Evolutionary conservation across 768 basidiomycete species (phyloP), one percentile per base, ranked within the genome.

Genomic region (Mycena rebaudengoi): DNA sequence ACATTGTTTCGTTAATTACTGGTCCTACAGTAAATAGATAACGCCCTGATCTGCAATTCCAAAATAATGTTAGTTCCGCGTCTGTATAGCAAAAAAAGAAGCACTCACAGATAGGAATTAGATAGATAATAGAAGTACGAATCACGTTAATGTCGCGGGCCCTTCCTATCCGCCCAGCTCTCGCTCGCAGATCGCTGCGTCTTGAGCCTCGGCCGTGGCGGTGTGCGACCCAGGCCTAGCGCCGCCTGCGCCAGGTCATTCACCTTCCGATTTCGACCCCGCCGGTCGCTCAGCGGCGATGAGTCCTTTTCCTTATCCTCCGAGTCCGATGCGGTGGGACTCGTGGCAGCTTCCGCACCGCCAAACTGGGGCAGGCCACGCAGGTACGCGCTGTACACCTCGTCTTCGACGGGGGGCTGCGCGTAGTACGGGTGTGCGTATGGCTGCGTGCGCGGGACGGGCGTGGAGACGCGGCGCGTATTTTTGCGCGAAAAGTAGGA

Each of bases 391-490:
- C 40, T 35, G 28, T 62, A 60, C 10, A 11, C 52, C 14, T 62
- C 57, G 50, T 60, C 65, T 13, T 61, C 67, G 39, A 44, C 39
- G 29, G 72, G 72, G 11, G 72, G 72, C 48, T 68, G 54, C 30
- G 72, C 72, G 61, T 76, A 80, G 68, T 77, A 79, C 5, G 79
- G 78, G 33, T 76, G 72, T 12, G 76, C 74, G 25, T 79, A 79
- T 5, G 79, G 78, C 18, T 79, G 78, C 12, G 79, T 79, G 18
- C 78, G 78, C 33, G 70, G 59, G 5, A 69, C 69, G 4, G 74
- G 70, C 41, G 71, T 76, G 51, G 70, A 66, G 35, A 57, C 71
- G 10, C 68, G 46, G 5, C 49, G 60, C 56, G 67, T 44, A 26
- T 62, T 32, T 29, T 74, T 67, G 21, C 67, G 13, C 7, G 66